Evolutionary conservation across 1,284 basidiomycete genomes (phyloP).

Genomic region (Retiboletus flavoniger): DNA sequence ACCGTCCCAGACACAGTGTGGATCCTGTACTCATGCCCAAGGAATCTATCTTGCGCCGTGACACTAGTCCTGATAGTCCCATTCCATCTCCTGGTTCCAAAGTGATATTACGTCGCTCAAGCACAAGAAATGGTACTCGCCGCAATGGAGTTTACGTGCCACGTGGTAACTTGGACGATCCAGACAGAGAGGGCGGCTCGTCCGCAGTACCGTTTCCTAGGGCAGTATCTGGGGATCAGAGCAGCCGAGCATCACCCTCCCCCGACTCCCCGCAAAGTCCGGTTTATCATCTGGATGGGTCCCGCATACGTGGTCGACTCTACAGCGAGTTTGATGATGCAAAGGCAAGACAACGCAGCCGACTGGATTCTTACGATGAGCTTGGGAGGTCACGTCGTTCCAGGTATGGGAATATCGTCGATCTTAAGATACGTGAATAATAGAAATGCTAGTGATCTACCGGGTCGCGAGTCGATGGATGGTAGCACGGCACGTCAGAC

Average conservation of each 20-base stretch:
- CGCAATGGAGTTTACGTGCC: conserved; percentile 53
- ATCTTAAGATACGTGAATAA: conserved; percentile 53
- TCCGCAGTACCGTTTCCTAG: conserved; percentile 61
- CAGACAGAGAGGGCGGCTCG: conserved; percentile 33
- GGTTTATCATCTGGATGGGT: conserved; percentile 42
- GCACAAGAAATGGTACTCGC: conserved; percentile 47
- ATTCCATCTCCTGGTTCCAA: conserved; percentile 39
- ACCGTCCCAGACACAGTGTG: conserved; percentile 61
- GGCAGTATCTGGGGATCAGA: conserved; percentile 48
- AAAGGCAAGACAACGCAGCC: conserved; percentile 48
- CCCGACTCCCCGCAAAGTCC: conserved; percentile 30
- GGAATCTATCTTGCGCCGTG: conserved; percentile 52
- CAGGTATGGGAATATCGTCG: conserved; percentile 69
- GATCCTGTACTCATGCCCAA: conserved; percentile 58
- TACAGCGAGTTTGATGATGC: conserved; percentile 66
- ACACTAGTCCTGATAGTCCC: conserved; percentile 55
- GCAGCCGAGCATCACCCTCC: conserved; percentile 36
- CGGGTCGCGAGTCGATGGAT: conserved; percentile 58
- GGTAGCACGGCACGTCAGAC: conserved; percentile 69
- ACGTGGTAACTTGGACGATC: conserved; percentile 38
- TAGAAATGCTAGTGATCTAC: conserved; percentile 63
- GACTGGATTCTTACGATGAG: conserved; percentile 71
- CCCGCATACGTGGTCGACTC: conserved; percentile 58
- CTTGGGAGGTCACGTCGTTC: conserved; percentile 51
- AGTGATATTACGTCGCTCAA: conserved; percentile 56